Conservation (phyloP, 1,284 basidiomycete species). For the Papiliotrema terrestris region DNA sequence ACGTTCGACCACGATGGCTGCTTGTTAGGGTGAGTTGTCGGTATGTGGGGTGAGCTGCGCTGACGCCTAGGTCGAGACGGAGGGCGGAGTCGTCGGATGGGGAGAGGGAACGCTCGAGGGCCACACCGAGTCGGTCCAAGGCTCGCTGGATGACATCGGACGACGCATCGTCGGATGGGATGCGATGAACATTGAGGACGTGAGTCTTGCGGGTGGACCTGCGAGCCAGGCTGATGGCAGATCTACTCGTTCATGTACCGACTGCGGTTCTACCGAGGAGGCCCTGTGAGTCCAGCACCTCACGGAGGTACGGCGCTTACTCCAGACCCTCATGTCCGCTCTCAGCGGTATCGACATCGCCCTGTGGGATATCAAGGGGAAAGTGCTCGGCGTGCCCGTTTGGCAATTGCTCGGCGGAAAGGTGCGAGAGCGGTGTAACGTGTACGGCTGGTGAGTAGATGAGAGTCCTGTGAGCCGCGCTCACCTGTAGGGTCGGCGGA, state of each 20-base stretch:
- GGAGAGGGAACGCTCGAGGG: constrained; percentile 50
- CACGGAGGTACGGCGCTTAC: neutral
- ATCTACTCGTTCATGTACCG: constrained; percentile 57
- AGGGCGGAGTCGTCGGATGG: constrained; percentile 66
- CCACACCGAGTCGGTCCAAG: constrained; percentile 71
- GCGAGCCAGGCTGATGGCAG: constrained; percentile 37
- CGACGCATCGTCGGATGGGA: constrained; percentile 58
- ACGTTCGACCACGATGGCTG: constrained; percentile 70
- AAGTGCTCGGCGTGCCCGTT: constrained; percentile 68
- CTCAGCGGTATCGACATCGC: constrained; percentile 55
- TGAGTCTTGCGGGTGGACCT: constrained; percentile 39
- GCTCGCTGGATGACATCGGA: constrained; percentile 61
- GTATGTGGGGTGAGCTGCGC: neutral
- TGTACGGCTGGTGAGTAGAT: constrained; percentile 43
- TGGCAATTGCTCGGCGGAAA: constrained; percentile 72
- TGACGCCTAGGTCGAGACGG: constrained; percentile 52
- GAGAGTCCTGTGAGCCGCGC: constrained; percentile 8
- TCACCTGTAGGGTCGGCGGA: constrained; percentile 53
- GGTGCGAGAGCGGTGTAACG: constrained; percentile 51
- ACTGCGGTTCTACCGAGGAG: constrained; percentile 68
- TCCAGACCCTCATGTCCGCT: constrained; percentile 61
- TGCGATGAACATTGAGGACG: constrained; percentile 67
- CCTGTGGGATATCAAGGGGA: constrained; percentile 73
- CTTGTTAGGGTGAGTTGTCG: constrained; percentile 59
- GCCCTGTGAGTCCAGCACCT: constrained; percentile 26